Evolutionary conservation across 1,284 basidiomycete genomes (phyloP).

Genomic region (Leccinum fuscescens): DNA sequence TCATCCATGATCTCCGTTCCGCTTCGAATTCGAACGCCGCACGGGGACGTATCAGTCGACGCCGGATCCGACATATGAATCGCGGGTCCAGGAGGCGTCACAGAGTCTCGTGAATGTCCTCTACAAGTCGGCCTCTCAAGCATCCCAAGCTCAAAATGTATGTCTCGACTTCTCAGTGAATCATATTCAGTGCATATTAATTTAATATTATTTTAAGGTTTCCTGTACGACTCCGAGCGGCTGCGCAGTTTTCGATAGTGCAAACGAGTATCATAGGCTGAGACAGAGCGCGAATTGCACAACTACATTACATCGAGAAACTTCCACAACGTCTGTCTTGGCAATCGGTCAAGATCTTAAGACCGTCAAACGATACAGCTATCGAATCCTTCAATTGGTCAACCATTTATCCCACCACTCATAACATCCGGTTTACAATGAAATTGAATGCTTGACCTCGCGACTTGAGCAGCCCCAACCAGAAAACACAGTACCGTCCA

Average conservation of each 20-base stretch:
- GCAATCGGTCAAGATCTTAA: too few relatives aligned
- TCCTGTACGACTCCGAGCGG: background rate
- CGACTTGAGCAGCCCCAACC: too few relatives aligned
- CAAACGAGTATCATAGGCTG: background rate
- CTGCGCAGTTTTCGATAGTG: background rate
- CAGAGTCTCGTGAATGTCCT: background rate
- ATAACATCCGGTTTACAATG: too few relatives aligned
- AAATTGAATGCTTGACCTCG: too few relatives aligned
- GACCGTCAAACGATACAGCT: too few relatives aligned
- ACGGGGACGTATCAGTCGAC: background rate
- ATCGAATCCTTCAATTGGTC: too few relatives aligned
- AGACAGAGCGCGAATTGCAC: background rate
- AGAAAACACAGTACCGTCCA: too few relatives aligned
- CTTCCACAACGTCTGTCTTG: too few relatives aligned
- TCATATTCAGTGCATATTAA: background rate
- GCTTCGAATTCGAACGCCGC: background rate
- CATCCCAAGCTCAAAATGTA: background rate
- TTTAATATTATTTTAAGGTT: background rate
- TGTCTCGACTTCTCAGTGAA: background rate
- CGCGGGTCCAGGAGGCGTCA: background rate
- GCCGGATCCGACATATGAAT: background rate
- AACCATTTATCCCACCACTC: too few relatives aligned
- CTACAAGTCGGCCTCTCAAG: background rate
- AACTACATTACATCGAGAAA: too few relatives aligned
- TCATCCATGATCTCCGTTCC: slow-evolving; percentile 88